phyloP scores from a whole-genome alignment of 352 stramenopile species.

The Phytophthora rubi region DNA sequence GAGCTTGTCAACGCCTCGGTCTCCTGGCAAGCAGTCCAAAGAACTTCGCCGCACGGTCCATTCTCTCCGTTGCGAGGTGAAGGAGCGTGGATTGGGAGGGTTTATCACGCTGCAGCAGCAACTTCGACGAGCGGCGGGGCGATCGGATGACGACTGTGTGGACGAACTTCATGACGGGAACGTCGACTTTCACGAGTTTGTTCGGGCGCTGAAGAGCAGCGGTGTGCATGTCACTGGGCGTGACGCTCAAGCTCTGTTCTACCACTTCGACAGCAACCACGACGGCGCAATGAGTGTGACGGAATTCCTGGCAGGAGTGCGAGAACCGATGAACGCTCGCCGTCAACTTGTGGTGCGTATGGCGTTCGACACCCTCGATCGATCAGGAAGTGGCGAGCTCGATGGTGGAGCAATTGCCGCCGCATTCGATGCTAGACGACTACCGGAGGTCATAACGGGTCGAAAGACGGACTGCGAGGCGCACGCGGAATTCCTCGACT shows the following conservation, averaged over 20 bases:
- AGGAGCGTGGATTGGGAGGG: constrained; percentile 66
- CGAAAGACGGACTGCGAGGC: constrained; percentile 81
- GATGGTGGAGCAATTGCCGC: constrained; percentile 74
- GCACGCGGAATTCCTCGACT: constrained; percentile 85
- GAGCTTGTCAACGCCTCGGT: constrained; percentile 15
- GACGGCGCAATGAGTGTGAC: constrained; percentile 81
- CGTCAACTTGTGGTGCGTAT: constrained; percentile 82
- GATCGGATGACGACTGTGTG: constrained; percentile 23
- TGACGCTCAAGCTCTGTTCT: constrained; percentile 74
- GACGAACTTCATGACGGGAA: constrained; percentile 77
- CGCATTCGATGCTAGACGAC: constrained; percentile 81
- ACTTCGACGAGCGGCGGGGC: constrained; percentile 61
- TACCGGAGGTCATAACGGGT: constrained; percentile 85
- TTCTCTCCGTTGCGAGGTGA: constrained; percentile 57
- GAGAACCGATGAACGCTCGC: constrained; percentile 82
- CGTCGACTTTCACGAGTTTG: constrained; percentile 80
- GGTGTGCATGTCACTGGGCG: constrained; percentile 55
- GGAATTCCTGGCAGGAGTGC: constrained; percentile 87
- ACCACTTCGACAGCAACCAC: constrained; percentile 89
- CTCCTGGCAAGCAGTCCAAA: constrained; percentile 58
- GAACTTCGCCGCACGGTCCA: constrained; percentile 66
- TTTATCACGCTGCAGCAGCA: constrained; percentile 82
- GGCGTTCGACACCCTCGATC: constrained; percentile 91
- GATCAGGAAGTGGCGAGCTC: constrained; percentile 73
- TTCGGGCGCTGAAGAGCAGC: constrained; percentile 64